Evolutionary conservation across 768 basidiomycete genomes (phyloP), one percentile per base, ranked within the genome.

Genomic region (Mycena capillaripes): DNA sequence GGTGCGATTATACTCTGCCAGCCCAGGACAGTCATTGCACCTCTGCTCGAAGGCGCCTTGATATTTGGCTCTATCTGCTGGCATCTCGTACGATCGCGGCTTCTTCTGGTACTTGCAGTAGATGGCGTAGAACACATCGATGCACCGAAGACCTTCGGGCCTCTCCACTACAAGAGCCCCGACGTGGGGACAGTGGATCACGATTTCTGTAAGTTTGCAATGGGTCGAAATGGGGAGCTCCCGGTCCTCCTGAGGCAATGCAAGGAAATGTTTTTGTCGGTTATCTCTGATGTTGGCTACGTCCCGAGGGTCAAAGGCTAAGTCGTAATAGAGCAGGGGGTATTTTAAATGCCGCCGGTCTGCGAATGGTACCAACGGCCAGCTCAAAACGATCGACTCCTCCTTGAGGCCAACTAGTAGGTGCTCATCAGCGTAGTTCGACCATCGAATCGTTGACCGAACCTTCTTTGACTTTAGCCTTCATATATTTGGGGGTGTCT

Each of bases 101-200:
- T 78, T 77, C 68, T 83, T 75, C 66, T 81, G 83, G 36, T 92
- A 90, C 38, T 84, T 80, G 50, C 87, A 84, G 76, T 89, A 86
- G 30, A 93, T 90, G 12, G 86, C 88, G 64, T 86, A 79, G 76
- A 92, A 90, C 38, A 93, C 85, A 61, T 93, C 91, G 27, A 87
- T 83, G 75, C 89, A 88, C 17, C 86, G 81, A 66, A 92, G 82
- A 16, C 87, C 87, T 48, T 78, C 78, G 25, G 80, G 59, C 42
- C 86, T 83, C 57, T 84, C 82, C 67, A 90, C 84, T 63, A 84
- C 73, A 44, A 90, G 80, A 7, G 82, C 65, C 40, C 83, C 76
- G 74, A 83, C 83, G 42, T 77, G 78, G n/a, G 70, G 79, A 71
- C 88, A 87, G 23, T 80, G 71, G 76, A 92, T 87, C 69, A 81